Evolutionary conservation across 352 stramenopile genomes (phyloP).

Genomic region (Globisporangium camurandrum): DNA sequence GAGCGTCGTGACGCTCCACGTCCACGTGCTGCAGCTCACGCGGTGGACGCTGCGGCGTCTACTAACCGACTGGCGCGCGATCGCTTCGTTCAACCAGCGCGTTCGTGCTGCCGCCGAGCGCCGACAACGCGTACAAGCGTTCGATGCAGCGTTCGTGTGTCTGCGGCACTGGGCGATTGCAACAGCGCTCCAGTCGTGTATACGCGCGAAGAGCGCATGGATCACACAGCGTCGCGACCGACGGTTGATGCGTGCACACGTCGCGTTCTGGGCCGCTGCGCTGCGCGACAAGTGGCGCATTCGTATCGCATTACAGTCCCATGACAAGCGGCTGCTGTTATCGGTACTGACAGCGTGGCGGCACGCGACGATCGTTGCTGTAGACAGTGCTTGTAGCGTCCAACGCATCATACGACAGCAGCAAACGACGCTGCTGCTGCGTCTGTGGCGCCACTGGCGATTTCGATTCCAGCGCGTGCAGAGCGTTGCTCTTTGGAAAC

Average conservation of each 20-base stretch:
- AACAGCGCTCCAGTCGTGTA: constrained; percentile 17
- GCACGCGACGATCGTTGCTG: too few relatives aligned
- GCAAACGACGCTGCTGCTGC: too few relatives aligned
- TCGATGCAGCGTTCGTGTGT: constrained; percentile 32
- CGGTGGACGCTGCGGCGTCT: constrained; percentile 14
- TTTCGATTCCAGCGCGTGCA: too few relatives aligned
- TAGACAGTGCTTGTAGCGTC: too few relatives aligned
- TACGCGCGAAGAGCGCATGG: constrained; percentile 25
- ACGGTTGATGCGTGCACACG: constrained; percentile 7
- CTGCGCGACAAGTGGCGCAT: neutral
- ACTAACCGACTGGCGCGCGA: constrained; percentile 11
- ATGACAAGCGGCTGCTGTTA: neutral
- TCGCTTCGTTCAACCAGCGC: constrained; percentile 4
- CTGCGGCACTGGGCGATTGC: constrained; percentile 36
- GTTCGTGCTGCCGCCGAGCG: constrained; percentile 10
- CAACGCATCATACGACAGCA: too few relatives aligned
- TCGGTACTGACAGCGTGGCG: too few relatives aligned
- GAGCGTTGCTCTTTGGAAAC: too few relatives aligned
- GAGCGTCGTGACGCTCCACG: constrained; percentile 6
- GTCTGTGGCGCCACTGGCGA: too few relatives aligned
- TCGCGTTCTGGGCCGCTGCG: constrained; percentile 21
- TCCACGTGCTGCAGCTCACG: constrained; percentile 12
- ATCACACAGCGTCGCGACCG: constrained; percentile 23
- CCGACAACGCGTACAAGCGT: constrained; percentile 12
- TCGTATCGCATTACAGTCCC: neutral